A percentile compares a stretch with the other conserved stretches of the same genome.
Evolutionary conservation across 805 yeast species (phyloP).

Genomic region (Yamadazyma akitaensis): DNA sequence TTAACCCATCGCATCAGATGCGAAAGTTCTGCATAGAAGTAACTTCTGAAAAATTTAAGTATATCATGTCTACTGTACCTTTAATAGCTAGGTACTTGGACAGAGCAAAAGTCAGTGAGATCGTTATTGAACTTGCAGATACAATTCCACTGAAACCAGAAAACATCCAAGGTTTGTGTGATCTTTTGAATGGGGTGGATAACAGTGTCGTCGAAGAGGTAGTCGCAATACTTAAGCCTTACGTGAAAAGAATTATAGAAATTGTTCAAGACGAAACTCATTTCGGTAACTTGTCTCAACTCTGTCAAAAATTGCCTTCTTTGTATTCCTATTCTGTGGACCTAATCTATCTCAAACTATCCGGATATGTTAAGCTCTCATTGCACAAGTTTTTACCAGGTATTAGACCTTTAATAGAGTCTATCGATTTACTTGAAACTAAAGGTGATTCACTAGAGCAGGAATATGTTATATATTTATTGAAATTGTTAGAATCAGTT

Average conservation of each 20-base stretch:
- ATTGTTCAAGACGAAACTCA: neutral
- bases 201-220: conserved; percentile 3
- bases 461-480: conserved; percentile 16
- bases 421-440: neutral
- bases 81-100: conserved; percentile 26
- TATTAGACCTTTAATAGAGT: conserved; percentile 9
- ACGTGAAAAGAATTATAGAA: conserved; percentile 5
- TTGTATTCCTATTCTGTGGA: conserved; percentile 15
- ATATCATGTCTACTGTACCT: conserved; percentile 10
- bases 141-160: conserved; percentile 19
- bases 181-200: conserved; percentile 23
- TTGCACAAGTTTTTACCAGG: conserved; percentile 18
- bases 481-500: conserved; percentile 37
- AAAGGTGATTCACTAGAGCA: conserved; percentile 13
- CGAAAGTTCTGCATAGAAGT: conserved; percentile 4
- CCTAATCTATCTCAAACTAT: conserved; percentile 2
- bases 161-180: conserved; percentile 22
- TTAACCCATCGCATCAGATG: neutral
- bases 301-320: conserved; percentile 15
- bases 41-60: conserved; percentile 7
- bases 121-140: conserved; percentile 19
- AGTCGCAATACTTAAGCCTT: neutral
- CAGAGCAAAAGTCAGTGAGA: conserved; percentile 15
- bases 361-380: conserved; percentile 7
- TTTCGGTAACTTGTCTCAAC: conserved; percentile 13